Evolutionary conservation across 164 flowering plant genomes (phyloP), one percentile per base, ranked within the genome.

Genomic region (Magnolia kwangsiensis): DNA sequence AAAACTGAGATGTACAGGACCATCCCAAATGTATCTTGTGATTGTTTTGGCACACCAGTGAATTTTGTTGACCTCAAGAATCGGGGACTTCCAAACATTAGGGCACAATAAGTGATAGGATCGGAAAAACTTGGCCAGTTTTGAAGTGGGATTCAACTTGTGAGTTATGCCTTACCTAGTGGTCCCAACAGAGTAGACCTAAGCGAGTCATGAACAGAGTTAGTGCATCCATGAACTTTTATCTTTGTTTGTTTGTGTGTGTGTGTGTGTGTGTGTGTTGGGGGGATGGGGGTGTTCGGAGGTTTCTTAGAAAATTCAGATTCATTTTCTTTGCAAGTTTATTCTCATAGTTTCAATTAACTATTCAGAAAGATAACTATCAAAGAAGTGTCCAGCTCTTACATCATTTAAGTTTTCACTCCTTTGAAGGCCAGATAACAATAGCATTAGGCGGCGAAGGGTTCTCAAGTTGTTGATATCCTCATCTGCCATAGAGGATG

Each of bases 401-500:
- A 87, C 91, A 76, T n/a, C 49, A 9, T 3, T 72, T 69, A 80
- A 72, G 51, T 63, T 76, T 63, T 81, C 87, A 70, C 37, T 82
- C 31, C 68, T 79, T 78, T 81, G 87, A n/a, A 81, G 14, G 37
- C 91, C 89, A 70, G 92, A 81, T 51, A 95, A 19, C 80, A 95
- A 78, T 18, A 72, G 83, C 80, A 89, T 18, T 76, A 95, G 92
- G 49, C 91, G 95, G 49, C 63, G 86, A 76, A 95, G 82, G 27
- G 84, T 92, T 82, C 83, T 87, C 83, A 95, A 86, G 83, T 92
- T 92, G 77, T 70, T 74, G 13, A 79, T 75, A 80, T 95, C 98
- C 86, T 93, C 97, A 11, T 89, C 84, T 55, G 85, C 87, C 92
- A 92, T 78, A 19, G 77, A 49, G 51, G 85, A 79, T 50, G 69